A percentile compares a stretch with the other conserved stretches of the same genome.
phyloP scores from a whole-genome alignment of 306 rosid genomes.

The Bauhinia variegata region DNA sequence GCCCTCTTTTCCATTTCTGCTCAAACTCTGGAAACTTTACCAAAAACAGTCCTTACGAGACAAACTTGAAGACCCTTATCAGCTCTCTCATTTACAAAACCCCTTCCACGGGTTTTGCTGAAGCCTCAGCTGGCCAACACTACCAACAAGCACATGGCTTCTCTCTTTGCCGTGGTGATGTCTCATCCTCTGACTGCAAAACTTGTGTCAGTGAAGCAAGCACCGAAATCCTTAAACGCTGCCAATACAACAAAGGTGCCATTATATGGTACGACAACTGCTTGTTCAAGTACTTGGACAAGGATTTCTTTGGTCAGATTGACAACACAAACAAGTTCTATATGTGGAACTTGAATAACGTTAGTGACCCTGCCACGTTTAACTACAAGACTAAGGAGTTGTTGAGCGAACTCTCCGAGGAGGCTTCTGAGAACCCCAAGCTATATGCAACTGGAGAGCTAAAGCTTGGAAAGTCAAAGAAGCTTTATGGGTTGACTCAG shows the following conservation, averaged over 20 bases:
- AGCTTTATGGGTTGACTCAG: constrained; percentile 44
- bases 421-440: constrained; percentile 25
- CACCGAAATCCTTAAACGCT: constrained; percentile 23
- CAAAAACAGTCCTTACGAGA: constrained; percentile 30
- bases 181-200: constrained; percentile 45
- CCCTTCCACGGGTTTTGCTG: constrained; percentile 38
- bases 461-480: constrained; percentile 17
- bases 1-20: constrained; percentile 57
- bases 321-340: constrained; percentile 27
- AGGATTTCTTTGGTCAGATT: constrained; percentile 44
- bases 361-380: constrained; percentile 19
- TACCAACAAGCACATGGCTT: constrained; percentile 36
- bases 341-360: constrained; percentile 32
- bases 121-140: constrained; percentile 28
- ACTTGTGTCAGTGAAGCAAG: constrained; percentile 36
- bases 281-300: constrained; percentile 41
- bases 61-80: constrained; percentile 29
- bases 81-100: constrained; percentile 31
- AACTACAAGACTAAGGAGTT: constrained; percentile 26
- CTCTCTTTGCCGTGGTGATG: constrained; percentile 42
- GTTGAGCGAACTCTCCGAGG: constrained; percentile 6
- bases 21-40: constrained; percentile 55
- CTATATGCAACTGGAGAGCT: constrained; percentile 36
- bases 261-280: constrained; percentile 48
- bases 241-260: constrained; percentile 38